A percentile compares a stretch with the other conserved stretches of the same genome.
phyloP scores from a whole-genome alignment of 1,139 yeast genomes.

The Lodderomyces margitis region DNA sequence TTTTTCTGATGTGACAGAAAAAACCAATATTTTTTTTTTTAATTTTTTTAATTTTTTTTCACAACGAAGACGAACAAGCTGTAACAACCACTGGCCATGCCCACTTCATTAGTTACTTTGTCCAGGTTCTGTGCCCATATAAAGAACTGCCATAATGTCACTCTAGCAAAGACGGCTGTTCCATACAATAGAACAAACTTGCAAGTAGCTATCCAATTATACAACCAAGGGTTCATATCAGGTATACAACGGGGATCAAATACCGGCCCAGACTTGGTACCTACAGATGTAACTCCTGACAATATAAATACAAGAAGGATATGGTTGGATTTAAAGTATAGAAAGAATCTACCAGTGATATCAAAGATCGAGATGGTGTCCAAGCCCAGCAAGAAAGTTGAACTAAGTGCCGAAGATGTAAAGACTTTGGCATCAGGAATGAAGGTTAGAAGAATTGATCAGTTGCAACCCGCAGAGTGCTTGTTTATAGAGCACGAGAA shows the following conservation, averaged over 20 bases:
- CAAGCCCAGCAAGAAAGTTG: constrained; percentile 79
- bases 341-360: constrained; percentile 76
- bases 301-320: constrained; percentile 82
- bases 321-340: constrained; percentile 90
- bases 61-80: neutral
- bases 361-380: constrained; percentile 71
- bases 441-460: constrained; percentile 70
- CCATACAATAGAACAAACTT: constrained; percentile 85
- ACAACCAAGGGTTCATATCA: constrained; percentile 87
- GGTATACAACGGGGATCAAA: constrained; percentile 86
- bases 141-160: constrained; percentile 82
- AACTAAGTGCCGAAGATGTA: constrained; percentile 62
- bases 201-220: constrained; percentile 77
- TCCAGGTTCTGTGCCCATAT: constrained; percentile 87
- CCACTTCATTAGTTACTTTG: constrained; percentile 77
- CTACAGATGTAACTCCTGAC: constrained; percentile 82
- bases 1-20: neutral
- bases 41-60: too few relatives aligned
- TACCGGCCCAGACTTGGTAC: constrained; percentile 77
- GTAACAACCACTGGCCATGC: neutral
- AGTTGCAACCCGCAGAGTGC: constrained; percentile 88
- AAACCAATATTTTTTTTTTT: constrained; percentile 23
- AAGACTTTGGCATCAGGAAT: constrained; percentile 74
- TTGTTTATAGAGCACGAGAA: constrained; percentile 53
- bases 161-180: constrained; percentile 70